phyloP scores from a whole-genome alignment of 2,329 filamentous ascomycete genomes.

The Geosmithia flava region DNA sequence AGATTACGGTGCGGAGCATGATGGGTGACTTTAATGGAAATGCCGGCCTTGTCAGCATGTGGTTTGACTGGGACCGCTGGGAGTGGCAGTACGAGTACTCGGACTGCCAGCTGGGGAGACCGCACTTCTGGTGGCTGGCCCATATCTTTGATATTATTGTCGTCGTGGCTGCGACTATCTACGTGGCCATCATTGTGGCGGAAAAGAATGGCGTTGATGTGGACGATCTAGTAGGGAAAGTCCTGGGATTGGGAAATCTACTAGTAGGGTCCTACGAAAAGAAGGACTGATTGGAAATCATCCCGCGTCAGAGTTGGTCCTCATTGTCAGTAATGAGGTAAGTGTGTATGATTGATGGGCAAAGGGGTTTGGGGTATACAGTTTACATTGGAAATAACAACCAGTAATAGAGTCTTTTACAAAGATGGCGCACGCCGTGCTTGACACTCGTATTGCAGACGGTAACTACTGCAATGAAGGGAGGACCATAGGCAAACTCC shows the following conservation, averaged over 20 bases:
- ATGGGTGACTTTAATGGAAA: constrained; percentile 96
- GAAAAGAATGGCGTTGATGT: constrained; percentile 20
- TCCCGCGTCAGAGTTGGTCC: neutral
- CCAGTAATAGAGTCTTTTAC: neutral
- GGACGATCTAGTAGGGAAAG: constrained; percentile 8
- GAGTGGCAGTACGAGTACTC: constrained; percentile 76
- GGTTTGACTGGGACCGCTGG: constrained; percentile 65
- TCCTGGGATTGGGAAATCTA: neutral
- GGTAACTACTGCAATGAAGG: too few relatives aligned
- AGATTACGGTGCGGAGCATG: constrained; percentile 93
- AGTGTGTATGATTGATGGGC: neutral
- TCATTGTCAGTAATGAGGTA: neutral
- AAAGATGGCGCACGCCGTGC: too few relatives aligned
- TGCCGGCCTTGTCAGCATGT: constrained; percentile 74
- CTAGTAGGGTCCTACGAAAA: neutral
- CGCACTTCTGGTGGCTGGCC: constrained; percentile 90
- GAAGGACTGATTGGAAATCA: neutral
- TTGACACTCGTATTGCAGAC: too few relatives aligned
- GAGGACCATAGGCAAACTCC: too few relatives aligned
- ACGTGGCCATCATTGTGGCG: constrained; percentile 11
- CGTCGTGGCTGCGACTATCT: constrained; percentile 12
- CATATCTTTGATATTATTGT: constrained; percentile 58
- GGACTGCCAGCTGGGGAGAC: constrained; percentile 67
- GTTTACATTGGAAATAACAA: neutral
- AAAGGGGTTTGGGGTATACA: neutral